These are phyloP conservation scores for Diplodia scrobiculata DNA, from an alignment of 2,329 filamentous ascomycete species.

Conservation along the genomic window DNA sequence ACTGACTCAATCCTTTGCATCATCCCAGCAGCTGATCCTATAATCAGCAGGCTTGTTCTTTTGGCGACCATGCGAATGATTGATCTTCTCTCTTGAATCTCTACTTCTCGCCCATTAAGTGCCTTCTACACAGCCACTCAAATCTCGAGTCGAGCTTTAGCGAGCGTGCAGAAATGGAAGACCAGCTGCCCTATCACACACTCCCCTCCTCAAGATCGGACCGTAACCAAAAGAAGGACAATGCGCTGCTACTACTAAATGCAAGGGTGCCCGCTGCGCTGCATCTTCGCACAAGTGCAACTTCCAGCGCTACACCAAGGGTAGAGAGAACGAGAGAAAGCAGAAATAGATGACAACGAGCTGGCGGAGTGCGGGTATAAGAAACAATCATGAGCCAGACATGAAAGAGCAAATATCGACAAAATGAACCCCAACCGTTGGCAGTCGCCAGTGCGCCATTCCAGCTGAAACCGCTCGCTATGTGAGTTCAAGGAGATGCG, in stretches of 20 bases:
- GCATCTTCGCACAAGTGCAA: too few species aligned
- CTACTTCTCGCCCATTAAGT: constrained; percentile 3
- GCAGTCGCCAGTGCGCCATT: constrained; percentile 8
- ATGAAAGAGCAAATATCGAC: not conserved
- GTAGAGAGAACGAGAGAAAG: not conserved
- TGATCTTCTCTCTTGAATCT: not conserved
- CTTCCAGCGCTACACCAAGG: too few species aligned
- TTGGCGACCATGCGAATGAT: not conserved
- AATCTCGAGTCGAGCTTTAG: not conserved
- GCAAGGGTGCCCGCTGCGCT: too few species aligned
- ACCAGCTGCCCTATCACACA: constrained; percentile 19
- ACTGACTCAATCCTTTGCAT: not conserved
- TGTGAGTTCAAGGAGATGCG: constrained; percentile 7
- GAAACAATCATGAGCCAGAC: constrained; percentile 1
- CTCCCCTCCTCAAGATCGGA: not conserved
- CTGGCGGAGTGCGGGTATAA: constrained; percentile 5
- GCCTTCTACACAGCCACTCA: not conserved
- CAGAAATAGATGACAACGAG: not conserved
- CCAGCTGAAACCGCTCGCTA: constrained; percentile 13
- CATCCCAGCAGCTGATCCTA: not conserved
- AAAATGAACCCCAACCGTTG: not conserved
- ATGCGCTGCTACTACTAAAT: not conserved
- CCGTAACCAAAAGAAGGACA: not conserved
- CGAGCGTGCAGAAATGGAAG: constrained; percentile 14
- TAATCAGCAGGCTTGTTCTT: too few species aligned